A percentile compares a stretch with the other conserved stretches of the same genome.
Conservation (phyloP, 768 basidiomycete species). For the Podaxis carcinomalis region DNA sequence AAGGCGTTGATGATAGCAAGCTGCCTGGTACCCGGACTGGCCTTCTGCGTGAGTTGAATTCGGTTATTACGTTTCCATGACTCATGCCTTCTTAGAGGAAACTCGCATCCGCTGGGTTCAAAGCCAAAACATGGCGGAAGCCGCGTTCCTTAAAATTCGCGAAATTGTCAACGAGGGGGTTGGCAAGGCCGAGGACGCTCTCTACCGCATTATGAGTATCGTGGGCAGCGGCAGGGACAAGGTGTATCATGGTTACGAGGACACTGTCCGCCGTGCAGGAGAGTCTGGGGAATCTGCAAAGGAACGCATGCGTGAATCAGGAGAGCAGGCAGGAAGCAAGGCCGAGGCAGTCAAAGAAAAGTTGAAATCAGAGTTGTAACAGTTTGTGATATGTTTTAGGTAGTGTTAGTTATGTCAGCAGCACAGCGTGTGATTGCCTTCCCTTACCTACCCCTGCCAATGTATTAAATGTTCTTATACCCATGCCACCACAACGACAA, state of each 20-base stretch:
- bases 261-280: constrained; percentile 2
- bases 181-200: constrained; percentile 71
- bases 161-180: constrained; percentile 66
- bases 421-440: constrained; percentile 7
- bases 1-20: constrained; percentile 65
- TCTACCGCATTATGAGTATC: constrained; percentile 43
- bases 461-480: constrained; percentile 2
- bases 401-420: constrained; percentile 9
- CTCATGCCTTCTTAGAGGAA: constrained; percentile 45
- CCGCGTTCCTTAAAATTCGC: constrained; percentile 54
- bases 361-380: constrained; percentile 20
- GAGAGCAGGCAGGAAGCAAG: not conserved
- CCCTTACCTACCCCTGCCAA: not conserved
- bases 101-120: constrained; percentile 78
- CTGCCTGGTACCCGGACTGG: constrained; percentile 65
- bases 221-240: constrained; percentile 40
- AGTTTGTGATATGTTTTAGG: not conserved
- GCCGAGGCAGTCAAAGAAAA: not conserved
- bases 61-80: not conserved
- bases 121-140: constrained; percentile 50
- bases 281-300: not conserved
- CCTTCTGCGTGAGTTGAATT: constrained; percentile 58
- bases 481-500: constrained; percentile 11
- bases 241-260: constrained; percentile 20
- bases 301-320: not conserved